Evolutionary conservation across 2,329 filamentous ascomycete species (phyloP).

Genomic region (Talaromyces sp.): DNA sequence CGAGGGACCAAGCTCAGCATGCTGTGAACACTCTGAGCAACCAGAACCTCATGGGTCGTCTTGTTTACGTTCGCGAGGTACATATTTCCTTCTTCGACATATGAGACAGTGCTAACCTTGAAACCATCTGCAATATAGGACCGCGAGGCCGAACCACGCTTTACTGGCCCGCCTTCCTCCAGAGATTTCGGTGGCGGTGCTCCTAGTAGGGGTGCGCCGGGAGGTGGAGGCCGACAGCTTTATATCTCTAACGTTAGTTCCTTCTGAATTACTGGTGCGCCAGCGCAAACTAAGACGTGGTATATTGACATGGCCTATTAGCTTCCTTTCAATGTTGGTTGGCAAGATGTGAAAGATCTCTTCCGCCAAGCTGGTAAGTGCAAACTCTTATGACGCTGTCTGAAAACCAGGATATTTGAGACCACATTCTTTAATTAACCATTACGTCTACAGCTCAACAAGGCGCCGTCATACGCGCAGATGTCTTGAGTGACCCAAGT

Average conservation of each 20-base stretch:
- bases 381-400: constrained; percentile 11
- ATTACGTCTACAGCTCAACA: constrained; percentile 39
- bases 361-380: constrained; percentile 94
- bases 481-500: constrained; percentile 88
- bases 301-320: constrained; percentile 37
- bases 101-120: background rate
- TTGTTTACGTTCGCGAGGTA: constrained; percentile 98
- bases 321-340: constrained; percentile 96
- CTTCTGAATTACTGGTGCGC: constrained; percentile 21
- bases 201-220: constrained; percentile 46
- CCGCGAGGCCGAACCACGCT: constrained; percentile 95
- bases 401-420: background rate
- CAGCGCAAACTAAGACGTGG: background rate
- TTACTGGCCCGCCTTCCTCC: constrained; percentile 66
- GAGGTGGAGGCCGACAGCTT: constrained; percentile 75
- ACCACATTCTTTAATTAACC: constrained; percentile 27
- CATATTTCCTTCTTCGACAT: background rate
- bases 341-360: constrained; percentile 98
- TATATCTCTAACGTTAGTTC: constrained; percentile 95
- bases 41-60: constrained; percentile 96
- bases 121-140: constrained; percentile 54
- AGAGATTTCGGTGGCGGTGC: constrained; percentile 52
- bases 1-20: constrained; percentile 96
- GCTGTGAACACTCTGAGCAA: constrained; percentile 98
- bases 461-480: constrained; percentile 84